Conservation (phyloP, 1,284 basidiomycete species). For the Mycosarcoma mackinlayi region DNA sequence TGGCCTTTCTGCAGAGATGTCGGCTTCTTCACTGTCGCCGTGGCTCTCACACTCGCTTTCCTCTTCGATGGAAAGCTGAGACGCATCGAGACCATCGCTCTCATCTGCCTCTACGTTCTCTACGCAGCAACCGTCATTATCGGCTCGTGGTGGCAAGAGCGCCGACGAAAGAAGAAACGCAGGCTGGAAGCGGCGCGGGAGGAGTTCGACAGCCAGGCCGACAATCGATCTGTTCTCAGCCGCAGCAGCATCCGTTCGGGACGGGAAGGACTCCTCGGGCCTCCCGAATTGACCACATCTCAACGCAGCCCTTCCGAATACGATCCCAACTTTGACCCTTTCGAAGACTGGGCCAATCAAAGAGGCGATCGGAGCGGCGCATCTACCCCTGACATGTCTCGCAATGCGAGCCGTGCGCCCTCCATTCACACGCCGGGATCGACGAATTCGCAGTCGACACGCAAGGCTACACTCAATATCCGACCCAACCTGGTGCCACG, state of each 20-base stretch:
- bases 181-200: constrained; percentile 46
- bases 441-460: constrained; percentile 10
- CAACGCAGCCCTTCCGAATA: constrained; percentile 55
- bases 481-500: constrained; percentile 52
- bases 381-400: constrained; percentile 20
- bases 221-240: constrained; percentile 30
- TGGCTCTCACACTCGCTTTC: constrained; percentile 79
- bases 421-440: constrained; percentile 39
- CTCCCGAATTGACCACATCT: constrained; percentile 4
- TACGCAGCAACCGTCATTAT: constrained; percentile 84
- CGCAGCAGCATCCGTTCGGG: constrained; percentile 20
- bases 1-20: constrained; percentile 90
- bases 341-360: constrained; percentile 50
- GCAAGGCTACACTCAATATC: constrained; percentile 17
- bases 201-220: constrained; percentile 45
- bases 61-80: constrained; percentile 82
- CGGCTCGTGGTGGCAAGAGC: constrained; percentile 78
- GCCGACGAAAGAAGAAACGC: constrained; percentile 39
- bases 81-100: constrained; percentile 78
- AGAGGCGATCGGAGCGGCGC: constrained; percentile 18
- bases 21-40: constrained; percentile 87
- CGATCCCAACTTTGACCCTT: constrained; percentile 57
- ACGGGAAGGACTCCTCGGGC: constrained; percentile 12
- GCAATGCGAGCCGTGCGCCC: constrained; percentile 16
- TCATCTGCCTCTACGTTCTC: constrained; percentile 80